A percentile compares a stretch with the other conserved stretches of the same genome.
Evolutionary conservation across 768 basidiomycete genomes (phyloP).

Genomic region (Butyriboletus loyo): DNA sequence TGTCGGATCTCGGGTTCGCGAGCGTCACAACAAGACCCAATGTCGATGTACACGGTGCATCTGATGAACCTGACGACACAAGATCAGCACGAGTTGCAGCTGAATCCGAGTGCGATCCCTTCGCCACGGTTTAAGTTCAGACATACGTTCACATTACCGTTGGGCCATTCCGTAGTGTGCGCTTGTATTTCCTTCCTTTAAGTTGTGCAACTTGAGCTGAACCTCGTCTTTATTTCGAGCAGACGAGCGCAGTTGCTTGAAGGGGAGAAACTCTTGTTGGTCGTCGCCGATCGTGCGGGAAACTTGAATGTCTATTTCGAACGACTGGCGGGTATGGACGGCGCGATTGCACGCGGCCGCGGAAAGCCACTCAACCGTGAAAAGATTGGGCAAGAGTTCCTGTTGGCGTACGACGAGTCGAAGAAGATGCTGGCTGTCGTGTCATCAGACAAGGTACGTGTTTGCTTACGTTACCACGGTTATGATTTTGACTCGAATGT

Average conservation of each 20-base stretch:
- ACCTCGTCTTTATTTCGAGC: neutral
- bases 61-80: constrained; percentile 27
- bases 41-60: constrained; percentile 20
- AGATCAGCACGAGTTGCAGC: constrained; percentile 27
- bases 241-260: constrained; percentile 43
- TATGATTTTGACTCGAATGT: neutral
- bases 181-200: neutral
- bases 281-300: constrained; percentile 36
- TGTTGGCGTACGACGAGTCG: constrained; percentile 51
- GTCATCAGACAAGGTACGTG: constrained; percentile 38
- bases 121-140: constrained; percentile 18
- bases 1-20: constrained; percentile 6
- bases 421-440: constrained; percentile 48
- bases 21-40: constrained; percentile 14
- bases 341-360: constrained; percentile 25
- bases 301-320: constrained; percentile 42
- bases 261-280: constrained; percentile 39
- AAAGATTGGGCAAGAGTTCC: constrained; percentile 44
- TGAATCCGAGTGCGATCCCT: constrained; percentile 22
- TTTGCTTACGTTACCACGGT: neutral
- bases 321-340: constrained; percentile 25
- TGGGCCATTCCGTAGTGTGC: constrained; percentile 21
- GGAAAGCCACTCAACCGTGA: constrained; percentile 39
- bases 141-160: constrained; percentile 17
- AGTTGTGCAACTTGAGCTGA: neutral